A percentile compares a stretch with the other conserved stretches of the same genome.
Conservation (phyloP, 495 filamentous ascomycete genomes). For the Ascobolus immersus region DNA sequence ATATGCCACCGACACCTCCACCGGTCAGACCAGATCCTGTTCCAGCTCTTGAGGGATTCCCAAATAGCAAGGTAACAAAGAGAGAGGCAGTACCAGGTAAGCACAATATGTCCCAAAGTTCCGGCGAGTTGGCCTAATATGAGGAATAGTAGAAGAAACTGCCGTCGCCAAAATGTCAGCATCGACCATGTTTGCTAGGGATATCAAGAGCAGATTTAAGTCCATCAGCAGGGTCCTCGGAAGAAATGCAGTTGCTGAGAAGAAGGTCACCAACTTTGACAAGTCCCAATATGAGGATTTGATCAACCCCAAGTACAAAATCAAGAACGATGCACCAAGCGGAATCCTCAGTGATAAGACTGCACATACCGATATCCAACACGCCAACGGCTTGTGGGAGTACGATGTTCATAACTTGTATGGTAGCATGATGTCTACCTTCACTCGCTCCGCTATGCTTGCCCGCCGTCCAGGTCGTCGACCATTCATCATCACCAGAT, state of each 20-base stretch:
- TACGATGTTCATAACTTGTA: slow-evolving; percentile 76
- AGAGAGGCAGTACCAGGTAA: too few species aligned
- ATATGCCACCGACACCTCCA: slow-evolving; percentile 40
- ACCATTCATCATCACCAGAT: slow-evolving; percentile 60
- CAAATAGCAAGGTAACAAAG: too few species aligned
- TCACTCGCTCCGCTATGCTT: slow-evolving; percentile 42
- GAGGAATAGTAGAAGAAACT: too few species aligned
- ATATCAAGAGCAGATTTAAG: too few species aligned
- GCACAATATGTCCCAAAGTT: too few species aligned
- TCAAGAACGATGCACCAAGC: slow-evolving; percentile 38
- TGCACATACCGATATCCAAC: slow-evolving; percentile 45
- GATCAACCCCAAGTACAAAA: slow-evolving; percentile 45
- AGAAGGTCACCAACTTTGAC: not conserved
- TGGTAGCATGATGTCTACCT: slow-evolving; percentile 60
- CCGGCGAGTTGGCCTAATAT: too few species aligned
- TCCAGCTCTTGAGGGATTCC: too few species aligned
- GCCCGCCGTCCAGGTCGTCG: slow-evolving; percentile 37
- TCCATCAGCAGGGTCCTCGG: too few species aligned
- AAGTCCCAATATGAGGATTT: slow-evolving; percentile 23
- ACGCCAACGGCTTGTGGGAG: slow-evolving; percentile 42
- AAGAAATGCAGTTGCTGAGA: too few species aligned
- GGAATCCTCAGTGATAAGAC: slow-evolving; percentile 46
- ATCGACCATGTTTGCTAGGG: too few species aligned
- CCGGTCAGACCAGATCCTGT: too few species aligned
- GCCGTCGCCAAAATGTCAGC: too few species aligned